Percentiles rank a stretch among this genome's conserved stretches.
Evolutionary conservation across 2,329 filamentous ascomycete genomes (phyloP).

Genomic region (Epichloe aotearoae): DNA sequence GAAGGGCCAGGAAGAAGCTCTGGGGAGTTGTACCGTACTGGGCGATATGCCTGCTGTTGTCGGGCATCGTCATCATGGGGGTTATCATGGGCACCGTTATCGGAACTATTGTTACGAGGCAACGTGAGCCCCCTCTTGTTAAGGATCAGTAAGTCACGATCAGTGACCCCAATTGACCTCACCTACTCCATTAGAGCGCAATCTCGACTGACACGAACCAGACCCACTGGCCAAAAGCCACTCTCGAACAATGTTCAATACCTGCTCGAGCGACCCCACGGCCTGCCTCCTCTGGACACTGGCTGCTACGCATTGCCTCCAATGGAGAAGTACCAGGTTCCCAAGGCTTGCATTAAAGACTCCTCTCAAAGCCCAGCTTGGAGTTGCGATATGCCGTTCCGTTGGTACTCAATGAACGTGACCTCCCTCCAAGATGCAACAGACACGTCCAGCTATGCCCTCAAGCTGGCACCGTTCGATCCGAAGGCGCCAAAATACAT

Average conservation of each 20-base stretch:
- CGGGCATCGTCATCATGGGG: constrained; percentile 39
- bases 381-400: constrained; percentile 44
- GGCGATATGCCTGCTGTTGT: constrained; percentile 39
- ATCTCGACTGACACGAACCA: constrained; percentile 1
- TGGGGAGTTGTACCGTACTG: constrained; percentile 49
- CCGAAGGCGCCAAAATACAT: constrained; percentile 27
- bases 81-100: constrained; percentile 42
- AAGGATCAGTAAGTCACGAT: constrained; percentile 14
- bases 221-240: constrained; percentile 14
- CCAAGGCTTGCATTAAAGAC: constrained; percentile 44
- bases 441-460: constrained; percentile 25
- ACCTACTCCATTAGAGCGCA: not conserved
- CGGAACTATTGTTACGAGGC: constrained; percentile 12
- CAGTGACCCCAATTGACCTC: not conserved
- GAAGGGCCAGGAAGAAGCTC: constrained; percentile 38
- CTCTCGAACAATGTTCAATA: constrained; percentile 35
- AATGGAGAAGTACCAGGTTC: constrained; percentile 33
- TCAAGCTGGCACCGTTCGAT: constrained; percentile 25
- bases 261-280: constrained; percentile 34
- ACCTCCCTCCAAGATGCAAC: constrained; percentile 13
- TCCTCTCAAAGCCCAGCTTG: constrained; percentile 43
- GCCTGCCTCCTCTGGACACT: constrained; percentile 37
- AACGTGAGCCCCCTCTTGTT: not conserved
- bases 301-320: constrained; percentile 46
- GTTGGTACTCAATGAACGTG: constrained; percentile 31